phyloP scores from a whole-genome alignment of 2,329 filamentous ascomycete genomes.

The Zalaria sp. region DNA sequence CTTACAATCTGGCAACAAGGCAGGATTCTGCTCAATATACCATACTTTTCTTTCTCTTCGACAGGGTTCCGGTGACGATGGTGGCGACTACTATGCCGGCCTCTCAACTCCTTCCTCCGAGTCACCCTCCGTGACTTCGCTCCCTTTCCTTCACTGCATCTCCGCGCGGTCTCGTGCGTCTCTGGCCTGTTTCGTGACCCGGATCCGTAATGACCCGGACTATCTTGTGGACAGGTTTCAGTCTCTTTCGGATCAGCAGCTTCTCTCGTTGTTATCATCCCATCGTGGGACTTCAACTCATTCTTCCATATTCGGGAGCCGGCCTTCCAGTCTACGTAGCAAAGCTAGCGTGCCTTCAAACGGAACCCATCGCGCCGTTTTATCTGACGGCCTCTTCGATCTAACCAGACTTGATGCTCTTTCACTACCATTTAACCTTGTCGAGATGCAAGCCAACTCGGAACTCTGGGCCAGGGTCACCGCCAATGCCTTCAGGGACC shows the following conservation, averaged over 20 bases:
- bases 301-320: slow-evolving; percentile 52
- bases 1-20: slow-evolving; percentile 68
- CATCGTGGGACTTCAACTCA: not conserved
- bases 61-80: slow-evolving; percentile 25
- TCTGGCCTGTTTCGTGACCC: slow-evolving; percentile 64
- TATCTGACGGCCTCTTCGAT: slow-evolving; percentile 71
- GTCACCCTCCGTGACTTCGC: not conserved
- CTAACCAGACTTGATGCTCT: slow-evolving; percentile 83
- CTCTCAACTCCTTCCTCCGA: not conserved
- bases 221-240: slow-evolving; percentile 75
- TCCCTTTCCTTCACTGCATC: slow-evolving; percentile 1
- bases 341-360: slow-evolving; percentile 31
- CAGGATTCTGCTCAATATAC: slow-evolving; percentile 58
- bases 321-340: slow-evolving; percentile 28
- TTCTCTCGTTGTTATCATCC: slow-evolving; percentile 30
- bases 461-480: slow-evolving; percentile 85
- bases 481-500: slow-evolving; percentile 66
- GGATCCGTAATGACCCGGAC: slow-evolving; percentile 73
- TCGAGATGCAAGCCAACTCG: slow-evolving; percentile 71
- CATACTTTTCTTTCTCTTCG: slow-evolving; percentile 63
- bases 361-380: slow-evolving; percentile 37
- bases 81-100: not conserved
- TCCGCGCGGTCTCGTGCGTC: slow-evolving; percentile 25
- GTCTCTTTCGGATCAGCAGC: slow-evolving; percentile 59
- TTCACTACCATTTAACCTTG: slow-evolving; percentile 75